phyloP scores from a whole-genome alignment of 371 early-diverging fungal species.

The Zychaea mexicana region DNA sequence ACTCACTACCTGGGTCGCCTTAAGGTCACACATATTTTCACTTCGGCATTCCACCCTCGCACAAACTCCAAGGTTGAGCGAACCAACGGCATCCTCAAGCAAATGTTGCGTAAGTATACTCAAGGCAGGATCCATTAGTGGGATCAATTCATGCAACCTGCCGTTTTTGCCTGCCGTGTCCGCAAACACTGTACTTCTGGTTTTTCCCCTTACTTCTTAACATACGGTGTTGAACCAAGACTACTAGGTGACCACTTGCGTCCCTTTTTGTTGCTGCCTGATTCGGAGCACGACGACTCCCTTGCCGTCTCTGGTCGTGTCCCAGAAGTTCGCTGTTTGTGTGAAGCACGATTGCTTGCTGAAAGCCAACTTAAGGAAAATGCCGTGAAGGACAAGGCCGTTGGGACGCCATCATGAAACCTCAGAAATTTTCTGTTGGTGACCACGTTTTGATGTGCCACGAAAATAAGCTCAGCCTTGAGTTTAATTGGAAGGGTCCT shows the following conservation, averaged over 20 bases:
- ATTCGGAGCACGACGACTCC: not conserved
- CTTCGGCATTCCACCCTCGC: slow-evolving; percentile 23
- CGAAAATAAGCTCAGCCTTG: too few species aligned
- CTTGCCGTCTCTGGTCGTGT: too few species aligned
- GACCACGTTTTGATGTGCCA: too few species aligned
- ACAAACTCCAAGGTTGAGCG: slow-evolving; percentile 31
- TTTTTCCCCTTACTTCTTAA: slow-evolving; percentile 17
- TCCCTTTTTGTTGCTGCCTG: not conserved
- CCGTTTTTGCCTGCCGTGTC: slow-evolving; percentile 20
- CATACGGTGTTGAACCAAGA: not conserved
- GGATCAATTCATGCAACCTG: slow-evolving; percentile 12
- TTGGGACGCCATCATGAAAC: too few species aligned
- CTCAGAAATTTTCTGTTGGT: too few species aligned
- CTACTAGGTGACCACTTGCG: not conserved
- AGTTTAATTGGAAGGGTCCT: too few species aligned
- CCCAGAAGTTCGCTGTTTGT: too few species aligned
- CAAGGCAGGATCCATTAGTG: slow-evolving; percentile 1
- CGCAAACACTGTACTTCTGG: slow-evolving; percentile 12
- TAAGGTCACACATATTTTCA: slow-evolving; percentile 15
- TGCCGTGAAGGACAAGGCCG: too few species aligned
- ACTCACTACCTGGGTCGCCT: not conserved
- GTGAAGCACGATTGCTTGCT: too few species aligned
- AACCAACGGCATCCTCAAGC: slow-evolving; percentile 10
- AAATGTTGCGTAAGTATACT: slow-evolving; percentile 5
- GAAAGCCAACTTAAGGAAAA: too few species aligned